Percentiles rank a stretch among this genome's conserved stretches.
Evolutionary conservation across 2,329 filamentous ascomycete genomes (phyloP).

Genomic region (Penicillium sp.): DNA sequence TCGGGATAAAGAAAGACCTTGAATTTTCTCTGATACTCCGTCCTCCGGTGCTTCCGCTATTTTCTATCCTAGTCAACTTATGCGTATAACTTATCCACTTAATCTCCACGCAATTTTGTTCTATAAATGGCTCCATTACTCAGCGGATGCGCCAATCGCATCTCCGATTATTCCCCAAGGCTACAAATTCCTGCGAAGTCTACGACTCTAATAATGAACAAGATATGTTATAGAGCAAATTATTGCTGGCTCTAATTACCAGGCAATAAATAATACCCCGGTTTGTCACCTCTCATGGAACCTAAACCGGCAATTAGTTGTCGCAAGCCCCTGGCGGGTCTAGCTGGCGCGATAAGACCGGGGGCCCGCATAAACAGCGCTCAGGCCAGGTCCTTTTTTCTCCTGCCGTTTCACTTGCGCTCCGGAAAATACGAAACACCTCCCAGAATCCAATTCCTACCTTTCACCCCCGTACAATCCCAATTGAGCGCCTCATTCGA

Average conservation of each 20-base stretch:
- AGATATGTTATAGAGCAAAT: neutral
- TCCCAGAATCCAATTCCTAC: neutral
- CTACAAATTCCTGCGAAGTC: neutral
- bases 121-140: slow-evolving; percentile 8
- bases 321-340: slow-evolving; percentile 12
- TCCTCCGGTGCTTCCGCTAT: neutral
- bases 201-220: neutral
- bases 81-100: neutral
- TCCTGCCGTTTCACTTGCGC: neutral
- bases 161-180: neutral
- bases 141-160: neutral
- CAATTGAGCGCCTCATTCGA: neutral
- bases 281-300: slow-evolving; percentile 6
- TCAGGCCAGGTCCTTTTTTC: slow-evolving; percentile 20
- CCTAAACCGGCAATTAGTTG: slow-evolving; percentile 6
- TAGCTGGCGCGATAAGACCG: slow-evolving; percentile 19
- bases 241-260: neutral
- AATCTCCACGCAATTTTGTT: neutral
- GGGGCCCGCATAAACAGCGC: slow-evolving; percentile 23
- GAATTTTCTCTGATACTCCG: neutral
- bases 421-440: neutral
- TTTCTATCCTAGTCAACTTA: neutral
- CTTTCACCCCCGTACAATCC: neutral
- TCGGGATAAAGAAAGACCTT: neutral
- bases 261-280: neutral